phyloP scores from a whole-genome alignment of 2,329 filamentous ascomycete species.

The Neoscytalidium dimidiatum region DNA sequence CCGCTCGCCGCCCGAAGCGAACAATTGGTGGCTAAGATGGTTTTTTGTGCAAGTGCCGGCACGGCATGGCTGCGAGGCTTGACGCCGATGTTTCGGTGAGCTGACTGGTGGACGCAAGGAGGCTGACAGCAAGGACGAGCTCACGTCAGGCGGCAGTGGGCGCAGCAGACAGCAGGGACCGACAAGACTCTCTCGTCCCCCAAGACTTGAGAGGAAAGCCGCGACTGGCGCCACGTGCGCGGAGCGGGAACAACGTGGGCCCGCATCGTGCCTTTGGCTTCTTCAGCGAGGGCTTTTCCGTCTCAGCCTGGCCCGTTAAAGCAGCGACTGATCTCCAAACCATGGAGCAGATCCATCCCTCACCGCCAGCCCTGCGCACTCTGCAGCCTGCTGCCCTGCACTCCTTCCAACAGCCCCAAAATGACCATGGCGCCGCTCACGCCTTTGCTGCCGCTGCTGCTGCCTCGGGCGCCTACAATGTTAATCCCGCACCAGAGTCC shows the following conservation, averaged over 20 bases:
- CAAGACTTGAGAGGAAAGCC: neutral
- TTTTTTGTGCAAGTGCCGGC: neutral
- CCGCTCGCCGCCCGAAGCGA: neutral
- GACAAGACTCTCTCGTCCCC: too few species aligned
- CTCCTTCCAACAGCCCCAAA: slow-evolving; percentile 31
- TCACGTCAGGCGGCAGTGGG: neutral
- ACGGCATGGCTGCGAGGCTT: neutral
- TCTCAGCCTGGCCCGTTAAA: slow-evolving; percentile 24
- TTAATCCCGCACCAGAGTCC: slow-evolving; percentile 43
- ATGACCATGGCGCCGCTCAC: slow-evolving; percentile 1
- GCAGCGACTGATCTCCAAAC: slow-evolving; percentile 24
- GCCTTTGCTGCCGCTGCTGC: slow-evolving; percentile 28
- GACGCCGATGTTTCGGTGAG: neutral
- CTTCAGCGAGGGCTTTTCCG: neutral
- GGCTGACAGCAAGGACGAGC: neutral
- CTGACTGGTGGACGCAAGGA: slow-evolving; percentile 20
- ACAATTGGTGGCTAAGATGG: neutral
- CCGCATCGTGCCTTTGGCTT: too few species aligned
- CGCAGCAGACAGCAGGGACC: neutral
- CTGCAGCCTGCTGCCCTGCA: slow-evolving; percentile 32
- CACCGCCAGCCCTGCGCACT: slow-evolving; percentile 29
- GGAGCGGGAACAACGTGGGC: slow-evolving; percentile 32
- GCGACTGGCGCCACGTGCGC: slow-evolving; percentile 36
- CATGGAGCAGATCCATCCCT: slow-evolving; percentile 19
- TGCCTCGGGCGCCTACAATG: slow-evolving; percentile 32